Evolutionary conservation across 352 stramenopile species (phyloP), one percentile per base, ranked within the genome.

Genomic region (Pythium insidiosum): DNA sequence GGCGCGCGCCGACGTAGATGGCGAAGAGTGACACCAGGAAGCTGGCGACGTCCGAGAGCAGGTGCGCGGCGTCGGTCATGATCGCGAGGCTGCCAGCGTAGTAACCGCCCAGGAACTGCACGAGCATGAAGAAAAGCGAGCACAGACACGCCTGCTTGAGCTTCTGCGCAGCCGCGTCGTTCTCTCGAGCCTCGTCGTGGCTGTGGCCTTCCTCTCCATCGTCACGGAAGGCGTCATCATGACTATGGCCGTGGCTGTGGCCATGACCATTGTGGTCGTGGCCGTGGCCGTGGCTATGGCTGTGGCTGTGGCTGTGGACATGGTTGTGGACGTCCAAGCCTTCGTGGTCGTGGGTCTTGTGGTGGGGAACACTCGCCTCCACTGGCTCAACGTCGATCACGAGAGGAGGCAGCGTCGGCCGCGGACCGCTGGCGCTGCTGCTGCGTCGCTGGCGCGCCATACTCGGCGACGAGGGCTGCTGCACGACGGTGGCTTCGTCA

Each of bases 51-150:
- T 93, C 81, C 38, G 72, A 84, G 25, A 93, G 57, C 40, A 91
- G 51, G 34, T 93, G 81, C 23, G 78, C 81, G 13, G 81, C 81
- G 58, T 93, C 81, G 41, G 81, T 88, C 77, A 99, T 89, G 53
- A 99, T 95, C 10, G 97, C 96, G 13, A 99, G 68, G 47, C 84
- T 97, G 46, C 88, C 90, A 0, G 93, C 80, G 46, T 97, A 70
- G 42, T 94, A 89, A 7, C 96, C 97, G 16, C 95, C 96, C 25
- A 96, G 53, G 12, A 98, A 77, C 71, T 99, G 94, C 15, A 97
- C 73, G 24, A 95, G 63, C 74, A 99, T 97, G 68, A 99, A 99
- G 31, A 90, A 45, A 9, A 92, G 66, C 33, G 88, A 95, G 40
- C 94, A 93, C 11, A 76, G 35, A 31, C 76, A 89, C 13, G 77